These are phyloP conservation scores for Gracilaria domingensis DNA, from an alignment of 23 red algal genomes.

Conservation along the genomic window DNA sequence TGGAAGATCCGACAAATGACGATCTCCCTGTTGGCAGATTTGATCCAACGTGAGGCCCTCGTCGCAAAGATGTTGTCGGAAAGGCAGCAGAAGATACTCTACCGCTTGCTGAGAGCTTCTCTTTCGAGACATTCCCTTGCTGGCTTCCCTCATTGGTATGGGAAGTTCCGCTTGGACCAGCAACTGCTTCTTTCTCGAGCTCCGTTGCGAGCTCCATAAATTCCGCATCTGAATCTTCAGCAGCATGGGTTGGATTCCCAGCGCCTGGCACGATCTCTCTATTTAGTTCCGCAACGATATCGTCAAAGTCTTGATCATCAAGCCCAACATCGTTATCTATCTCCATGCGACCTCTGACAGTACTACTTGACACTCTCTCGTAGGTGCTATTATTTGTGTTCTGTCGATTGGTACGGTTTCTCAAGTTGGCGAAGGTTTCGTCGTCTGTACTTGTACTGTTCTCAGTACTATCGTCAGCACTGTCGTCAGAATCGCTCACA, in stretches of 20 bases:
- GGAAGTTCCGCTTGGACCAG: neutral
- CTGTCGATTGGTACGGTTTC: neutral
- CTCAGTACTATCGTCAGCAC: neutral
- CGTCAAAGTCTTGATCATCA: conserved; percentile 23
- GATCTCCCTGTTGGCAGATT: neutral
- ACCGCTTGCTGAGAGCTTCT: neutral
- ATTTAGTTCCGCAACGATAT: conserved; percentile 10
- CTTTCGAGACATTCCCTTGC: neutral
- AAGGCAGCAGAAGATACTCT: neutral
- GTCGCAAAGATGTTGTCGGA: neutral
- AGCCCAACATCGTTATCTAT: neutral
- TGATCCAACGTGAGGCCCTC: neutral
- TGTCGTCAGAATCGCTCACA: neutral
- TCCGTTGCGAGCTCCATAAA: conserved; percentile 8
- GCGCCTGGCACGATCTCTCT: neutral
- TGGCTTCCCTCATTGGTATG: neutral
- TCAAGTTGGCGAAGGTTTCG: neutral
- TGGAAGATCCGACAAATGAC: neutral
- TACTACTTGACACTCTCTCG: neutral
- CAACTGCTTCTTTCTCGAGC: neutral
- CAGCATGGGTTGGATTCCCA: neutral
- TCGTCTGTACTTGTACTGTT: neutral
- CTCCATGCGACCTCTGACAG: neutral
- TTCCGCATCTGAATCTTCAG: neutral
- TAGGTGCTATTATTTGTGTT: neutral